Percentiles rank a stretch among this genome's conserved stretches.
Conservation (phyloP, 208 protist species). For the Naegleria gruberi region DNA sequence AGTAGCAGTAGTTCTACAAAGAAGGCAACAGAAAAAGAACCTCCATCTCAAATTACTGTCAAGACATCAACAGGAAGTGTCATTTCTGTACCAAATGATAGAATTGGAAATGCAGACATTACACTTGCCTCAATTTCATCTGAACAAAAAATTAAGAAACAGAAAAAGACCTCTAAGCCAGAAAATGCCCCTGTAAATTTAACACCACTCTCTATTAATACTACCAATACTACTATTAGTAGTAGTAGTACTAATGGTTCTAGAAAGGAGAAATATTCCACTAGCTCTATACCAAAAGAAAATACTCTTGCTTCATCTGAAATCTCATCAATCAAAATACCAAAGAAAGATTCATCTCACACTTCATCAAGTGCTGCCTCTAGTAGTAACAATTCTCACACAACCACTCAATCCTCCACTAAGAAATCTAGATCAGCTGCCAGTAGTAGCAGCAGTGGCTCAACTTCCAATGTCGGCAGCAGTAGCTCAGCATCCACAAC, state of each 20-base stretch:
- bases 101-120: background rate
- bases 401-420: too few relatives aligned
- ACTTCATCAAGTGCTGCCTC: too few relatives aligned
- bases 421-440: too few relatives aligned
- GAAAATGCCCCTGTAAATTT: too few relatives aligned
- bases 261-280: background rate
- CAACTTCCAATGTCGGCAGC: too few relatives aligned
- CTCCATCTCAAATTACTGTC: background rate
- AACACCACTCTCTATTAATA: background rate
- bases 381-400: too few relatives aligned
- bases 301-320: background rate
- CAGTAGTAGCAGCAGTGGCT: too few relatives aligned
- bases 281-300: background rate
- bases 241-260: background rate
- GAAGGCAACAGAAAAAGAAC: background rate
- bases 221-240: background rate
- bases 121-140: background rate
- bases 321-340: background rate
- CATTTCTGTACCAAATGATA: background rate
- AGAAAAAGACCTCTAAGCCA: background rate
- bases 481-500: too few relatives aligned
- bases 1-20: background rate
- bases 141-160: background rate
- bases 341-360: background rate
- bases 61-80: background rate